phyloP scores from a whole-genome alignment of 2,329 filamentous ascomycete genomes.

The Cytospora leucostoma region DNA sequence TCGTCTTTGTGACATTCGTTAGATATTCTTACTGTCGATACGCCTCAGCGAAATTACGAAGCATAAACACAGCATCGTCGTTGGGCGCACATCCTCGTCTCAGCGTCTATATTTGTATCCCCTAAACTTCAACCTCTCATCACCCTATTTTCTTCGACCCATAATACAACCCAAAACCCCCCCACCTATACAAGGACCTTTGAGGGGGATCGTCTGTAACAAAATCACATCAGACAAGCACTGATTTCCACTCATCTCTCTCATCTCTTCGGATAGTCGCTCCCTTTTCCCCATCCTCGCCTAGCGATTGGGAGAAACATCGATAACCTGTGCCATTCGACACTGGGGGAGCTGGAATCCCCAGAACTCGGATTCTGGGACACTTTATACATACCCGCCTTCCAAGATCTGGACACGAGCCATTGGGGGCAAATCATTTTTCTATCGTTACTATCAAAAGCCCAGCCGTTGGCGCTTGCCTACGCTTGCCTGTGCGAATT shows the following conservation, averaged over 20 bases:
- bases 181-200: neutral
- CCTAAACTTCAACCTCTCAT: neutral
- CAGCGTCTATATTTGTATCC: neutral
- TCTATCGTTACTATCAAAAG: neutral
- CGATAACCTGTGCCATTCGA: neutral
- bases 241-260: neutral
- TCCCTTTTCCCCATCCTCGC: neutral
- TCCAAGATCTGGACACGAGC: neutral
- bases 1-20: neutral
- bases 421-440: neutral
- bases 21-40: neutral
- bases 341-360: neutral
- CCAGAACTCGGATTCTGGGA: neutral
- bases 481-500: neutral
- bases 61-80: neutral
- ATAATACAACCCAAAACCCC: neutral
- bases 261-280: neutral
- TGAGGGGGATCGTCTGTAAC: neutral
- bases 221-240: neutral
- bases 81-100: neutral
- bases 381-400: neutral
- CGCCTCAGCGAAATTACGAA: neutral
- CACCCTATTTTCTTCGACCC: neutral
- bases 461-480: neutral
- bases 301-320: neutral